Percentiles rank a stretch among this genome's conserved stretches.
Evolutionary conservation across 2,329 filamentous ascomycete species (phyloP).

Genomic region (Cladophialophora yegresii): DNA sequence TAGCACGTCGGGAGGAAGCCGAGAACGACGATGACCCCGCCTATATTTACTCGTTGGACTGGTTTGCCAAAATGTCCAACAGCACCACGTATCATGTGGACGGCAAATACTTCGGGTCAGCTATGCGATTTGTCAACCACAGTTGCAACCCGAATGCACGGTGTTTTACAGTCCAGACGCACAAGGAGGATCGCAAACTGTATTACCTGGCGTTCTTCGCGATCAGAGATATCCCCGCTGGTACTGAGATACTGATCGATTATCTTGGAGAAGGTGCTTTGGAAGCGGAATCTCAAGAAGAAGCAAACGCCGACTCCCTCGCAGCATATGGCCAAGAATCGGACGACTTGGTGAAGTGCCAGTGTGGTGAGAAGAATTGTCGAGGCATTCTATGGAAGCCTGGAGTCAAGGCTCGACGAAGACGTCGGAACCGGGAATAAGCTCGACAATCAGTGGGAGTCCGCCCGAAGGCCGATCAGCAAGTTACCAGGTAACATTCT

Average conservation of each 20-base stretch:
- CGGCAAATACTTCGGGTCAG: slow-evolving; percentile 46
- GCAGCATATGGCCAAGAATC: slow-evolving; percentile 37
- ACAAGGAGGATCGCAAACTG: slow-evolving; percentile 45
- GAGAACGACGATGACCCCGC: slow-evolving; percentile 40
- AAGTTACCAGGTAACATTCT: not conserved
- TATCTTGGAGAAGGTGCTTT: slow-evolving; percentile 39
- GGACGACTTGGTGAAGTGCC: slow-evolving; percentile 46
- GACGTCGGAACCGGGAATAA: slow-evolving; percentile 16
- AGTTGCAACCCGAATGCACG: slow-evolving; percentile 53
- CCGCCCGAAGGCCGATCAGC: not conserved
- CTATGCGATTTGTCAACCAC: slow-evolving; percentile 53
- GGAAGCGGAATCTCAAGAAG: slow-evolving; percentile 14
- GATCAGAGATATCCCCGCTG: slow-evolving; percentile 44
- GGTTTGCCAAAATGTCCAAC: slow-evolving; percentile 33
- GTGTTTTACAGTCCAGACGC: slow-evolving; percentile 48
- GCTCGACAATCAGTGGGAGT: not conserved
- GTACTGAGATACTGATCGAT: slow-evolving; percentile 52
- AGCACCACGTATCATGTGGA: slow-evolving; percentile 47
- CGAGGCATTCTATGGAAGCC: slow-evolving; percentile 48
- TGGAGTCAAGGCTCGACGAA: slow-evolving; percentile 21
- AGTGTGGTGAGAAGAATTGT: slow-evolving; percentile 49
- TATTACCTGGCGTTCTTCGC: slow-evolving; percentile 54
- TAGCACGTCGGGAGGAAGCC: slow-evolving; percentile 45
- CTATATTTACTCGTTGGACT: slow-evolving; percentile 50
- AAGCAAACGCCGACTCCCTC: slow-evolving; percentile 18